Base-by-base conservation (phyloP, 2,329 filamentous ascomycete species). In the Clarireedia sp. region DNA sequence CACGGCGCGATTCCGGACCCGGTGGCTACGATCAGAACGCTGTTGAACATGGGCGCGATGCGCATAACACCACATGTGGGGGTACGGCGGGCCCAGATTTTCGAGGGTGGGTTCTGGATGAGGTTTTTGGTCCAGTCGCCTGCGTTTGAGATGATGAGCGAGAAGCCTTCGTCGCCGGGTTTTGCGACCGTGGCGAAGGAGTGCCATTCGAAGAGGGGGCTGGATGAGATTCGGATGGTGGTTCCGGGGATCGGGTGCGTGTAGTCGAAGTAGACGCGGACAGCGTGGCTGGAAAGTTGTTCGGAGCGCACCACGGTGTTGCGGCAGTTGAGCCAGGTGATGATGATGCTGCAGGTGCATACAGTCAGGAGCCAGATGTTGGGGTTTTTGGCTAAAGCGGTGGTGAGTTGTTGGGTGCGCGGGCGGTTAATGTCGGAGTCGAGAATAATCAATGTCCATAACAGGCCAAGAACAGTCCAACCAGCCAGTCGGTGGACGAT, bases 1-100 rank as follows among this genome's bases (percentile, higher is more conserved):
- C 82, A 79, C 0, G 86, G 86, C 0, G 85, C 86, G 56, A 90
- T 88, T 3, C 86, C 86, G 0, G 85, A 88, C 1, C 86, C 86
- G 0, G 86, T 90, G 5, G 81, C 83, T 7, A 89, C 80, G 57
- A 90, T 71, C 29, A 90, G 75, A 56, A 87, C 72, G 21, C 78
- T 78, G 56, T 75, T 75, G 72, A 89, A 89, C 26, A 89, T 74
- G 0, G 79, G 78, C 37, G 85, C 81, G 55, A 86, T 77, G 62
- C 84, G 81, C 64, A 87, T 78, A 36, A 89, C 83, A 41, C 86
- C 86, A 58, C 78, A 82, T 2, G 82, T 78, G 1, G 86, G 83
- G 0, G 84, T 75, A 9, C 86, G 86, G 45, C 85, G 80, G 5
- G 85, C 80, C 82, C 83, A 90, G 46, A 90, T 71, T 50, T 78